Evolutionary conservation across 208 protist species (phyloP).

Genomic region (Trypanosoma platydactyli): DNA sequence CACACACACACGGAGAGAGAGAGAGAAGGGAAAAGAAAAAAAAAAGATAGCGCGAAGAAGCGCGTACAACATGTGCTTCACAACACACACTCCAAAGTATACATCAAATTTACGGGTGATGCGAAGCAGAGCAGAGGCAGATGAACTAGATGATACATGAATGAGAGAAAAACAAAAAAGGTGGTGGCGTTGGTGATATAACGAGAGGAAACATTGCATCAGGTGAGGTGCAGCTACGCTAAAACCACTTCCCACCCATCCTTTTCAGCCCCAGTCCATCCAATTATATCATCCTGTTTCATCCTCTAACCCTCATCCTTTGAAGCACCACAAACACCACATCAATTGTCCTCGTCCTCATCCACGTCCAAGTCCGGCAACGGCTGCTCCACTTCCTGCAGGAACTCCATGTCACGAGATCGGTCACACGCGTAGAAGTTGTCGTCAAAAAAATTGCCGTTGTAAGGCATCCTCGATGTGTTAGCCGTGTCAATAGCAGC

Average conservation of each 20-base stretch:
- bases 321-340: background rate
- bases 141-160: too few relatives aligned
- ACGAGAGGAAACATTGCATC: too few relatives aligned
- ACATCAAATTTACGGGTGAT: too few relatives aligned
- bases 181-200: too few relatives aligned
- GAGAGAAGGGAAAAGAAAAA: constrained; percentile 12
- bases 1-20: too few relatives aligned
- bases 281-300: background rate
- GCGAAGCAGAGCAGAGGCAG: too few relatives aligned
- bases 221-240: too few relatives aligned
- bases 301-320: background rate
- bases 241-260: too few relatives aligned
- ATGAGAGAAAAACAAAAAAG: too few relatives aligned
- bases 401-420: constrained; percentile 69
- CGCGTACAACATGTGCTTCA: background rate
- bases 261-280: constrained; percentile 1
- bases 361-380: constrained; percentile 31
- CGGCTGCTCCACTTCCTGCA: constrained; percentile 59
- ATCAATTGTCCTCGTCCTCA: background rate
- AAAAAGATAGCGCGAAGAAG: constrained; percentile 5
- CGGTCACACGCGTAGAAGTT: constrained; percentile 70
- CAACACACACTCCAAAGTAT: too few relatives aligned
- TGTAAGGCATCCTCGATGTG: background rate
- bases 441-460: constrained; percentile 23
- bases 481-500: background rate